phyloP scores from a whole-genome alignment of 495 filamentous ascomycete species.

The Penicillium crystallinum region DNA sequence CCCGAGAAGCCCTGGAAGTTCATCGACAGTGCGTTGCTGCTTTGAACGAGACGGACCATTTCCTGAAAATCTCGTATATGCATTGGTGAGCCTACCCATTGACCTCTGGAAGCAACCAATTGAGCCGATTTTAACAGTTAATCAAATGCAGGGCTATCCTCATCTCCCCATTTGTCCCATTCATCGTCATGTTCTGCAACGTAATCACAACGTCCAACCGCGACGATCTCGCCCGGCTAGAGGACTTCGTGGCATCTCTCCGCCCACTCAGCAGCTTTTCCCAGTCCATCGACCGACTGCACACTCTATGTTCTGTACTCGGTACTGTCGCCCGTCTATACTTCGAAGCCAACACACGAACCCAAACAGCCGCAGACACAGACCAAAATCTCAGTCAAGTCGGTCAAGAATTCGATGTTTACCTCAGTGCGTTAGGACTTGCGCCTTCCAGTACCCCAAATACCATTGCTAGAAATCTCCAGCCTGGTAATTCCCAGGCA shows the following conservation, averaged over 20 bases:
- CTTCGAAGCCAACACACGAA: conserved; percentile 52
- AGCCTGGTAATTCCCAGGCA: neutral
- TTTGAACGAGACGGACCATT: conserved; percentile 41
- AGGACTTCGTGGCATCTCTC: conserved; percentile 54
- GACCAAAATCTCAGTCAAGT: conserved; percentile 44
- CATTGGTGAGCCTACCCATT: conserved; percentile 60
- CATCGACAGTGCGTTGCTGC: conserved; percentile 49
- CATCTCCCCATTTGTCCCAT: conserved; percentile 61
- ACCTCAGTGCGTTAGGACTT: conserved; percentile 58
- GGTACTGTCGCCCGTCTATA: conserved; percentile 58
- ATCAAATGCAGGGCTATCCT: conserved; percentile 51
- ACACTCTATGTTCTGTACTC: conserved; percentile 57
- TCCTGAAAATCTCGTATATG: conserved; percentile 52
- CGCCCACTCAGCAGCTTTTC: conserved; percentile 46
- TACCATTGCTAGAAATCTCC: neutral
- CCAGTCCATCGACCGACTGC: conserved; percentile 52
- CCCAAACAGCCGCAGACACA: conserved; percentile 35
- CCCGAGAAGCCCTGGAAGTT: conserved; percentile 47
- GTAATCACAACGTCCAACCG: conserved; percentile 46
- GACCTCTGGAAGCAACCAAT: no score
- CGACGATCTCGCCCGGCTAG: conserved; percentile 48
- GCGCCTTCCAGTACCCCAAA: conserved; percentile 36
- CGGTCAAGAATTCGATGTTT: conserved; percentile 59
- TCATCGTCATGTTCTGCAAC: conserved; percentile 67
- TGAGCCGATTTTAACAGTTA: conserved; percentile 1